Conservation (phyloP, 2,329 filamentous ascomycete genomes). For the Bertia moriformis region DNA sequence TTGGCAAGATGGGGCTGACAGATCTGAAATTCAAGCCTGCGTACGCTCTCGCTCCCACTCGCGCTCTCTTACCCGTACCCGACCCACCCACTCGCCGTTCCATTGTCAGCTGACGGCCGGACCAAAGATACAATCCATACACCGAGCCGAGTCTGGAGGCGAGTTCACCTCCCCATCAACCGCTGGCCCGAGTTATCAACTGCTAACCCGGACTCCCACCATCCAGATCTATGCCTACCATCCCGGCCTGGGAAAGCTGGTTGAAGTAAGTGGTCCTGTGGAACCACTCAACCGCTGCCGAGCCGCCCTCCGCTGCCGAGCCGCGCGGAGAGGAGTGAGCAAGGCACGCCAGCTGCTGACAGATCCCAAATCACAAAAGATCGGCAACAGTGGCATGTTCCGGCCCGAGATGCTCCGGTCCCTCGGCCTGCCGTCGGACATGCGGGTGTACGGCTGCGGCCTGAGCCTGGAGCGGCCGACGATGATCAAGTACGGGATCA, state of each 20-base stretch:
- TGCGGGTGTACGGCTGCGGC: slow-evolving; percentile 90
- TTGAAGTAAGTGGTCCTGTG: slow-evolving; percentile 42
- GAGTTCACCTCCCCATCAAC: too few species aligned
- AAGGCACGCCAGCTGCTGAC: too few species aligned
- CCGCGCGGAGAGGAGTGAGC: too few species aligned
- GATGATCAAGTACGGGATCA: slow-evolving; percentile 88
- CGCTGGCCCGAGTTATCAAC: too few species aligned
- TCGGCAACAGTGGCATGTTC: slow-evolving; percentile 98
- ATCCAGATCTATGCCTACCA: slow-evolving; percentile 24
- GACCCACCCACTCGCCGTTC: not conserved
- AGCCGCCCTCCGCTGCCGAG: too few species aligned
- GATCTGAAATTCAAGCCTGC: slow-evolving; percentile 86
- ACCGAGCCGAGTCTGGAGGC: slow-evolving; percentile 92
- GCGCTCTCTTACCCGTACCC: not conserved
- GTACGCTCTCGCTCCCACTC: not conserved
- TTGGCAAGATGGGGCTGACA: slow-evolving; percentile 78
- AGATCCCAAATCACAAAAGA: too few species aligned
- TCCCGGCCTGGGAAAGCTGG: slow-evolving; percentile 73
- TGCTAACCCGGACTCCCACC: too few species aligned
- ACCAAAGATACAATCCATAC: slow-evolving; percentile 72
- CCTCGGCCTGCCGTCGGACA: slow-evolving; percentile 81
- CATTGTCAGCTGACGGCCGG: too few species aligned
- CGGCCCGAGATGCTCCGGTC: slow-evolving; percentile 89
- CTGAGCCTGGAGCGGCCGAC: slow-evolving; percentile 84
- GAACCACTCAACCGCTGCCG: not conserved